These are phyloP conservation scores for Brasenia schreberi DNA, from an alignment of 164 flowering plant species.

Conservation along the genomic window DNA sequence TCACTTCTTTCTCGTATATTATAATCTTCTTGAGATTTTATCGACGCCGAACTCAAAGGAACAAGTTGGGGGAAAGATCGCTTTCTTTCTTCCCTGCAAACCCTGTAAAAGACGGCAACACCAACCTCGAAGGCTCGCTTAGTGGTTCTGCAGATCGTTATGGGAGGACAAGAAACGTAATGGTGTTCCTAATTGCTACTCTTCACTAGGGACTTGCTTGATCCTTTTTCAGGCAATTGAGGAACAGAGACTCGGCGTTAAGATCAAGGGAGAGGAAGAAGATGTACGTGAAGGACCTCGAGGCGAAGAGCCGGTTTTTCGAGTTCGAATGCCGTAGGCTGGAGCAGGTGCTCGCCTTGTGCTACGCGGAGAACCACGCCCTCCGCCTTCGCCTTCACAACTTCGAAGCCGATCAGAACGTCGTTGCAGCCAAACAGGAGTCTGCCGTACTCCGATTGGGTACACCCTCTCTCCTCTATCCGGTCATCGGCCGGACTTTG, in stretches of 20 bases:
- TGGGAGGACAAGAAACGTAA: too few relatives aligned
- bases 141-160: too few relatives aligned
- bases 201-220: neutral
- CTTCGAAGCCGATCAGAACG: constrained; percentile 23
- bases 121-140: too few relatives aligned
- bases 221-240: constrained; percentile 52
- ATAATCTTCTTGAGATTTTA: too few relatives aligned
- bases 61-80: too few relatives aligned
- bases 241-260: constrained; percentile 84
- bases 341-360: constrained; percentile 52
- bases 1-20: too few relatives aligned
- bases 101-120: too few relatives aligned
- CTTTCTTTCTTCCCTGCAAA: too few relatives aligned
- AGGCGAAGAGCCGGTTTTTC: constrained; percentile 65
- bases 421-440: constrained; percentile 82
- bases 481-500: neutral
- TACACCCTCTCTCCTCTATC: constrained; percentile 14
- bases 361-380: constrained; percentile 64
- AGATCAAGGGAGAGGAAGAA: constrained; percentile 94
- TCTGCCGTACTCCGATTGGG: constrained; percentile 99
- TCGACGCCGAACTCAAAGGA: too few relatives aligned
- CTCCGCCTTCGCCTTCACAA: constrained; percentile 34
- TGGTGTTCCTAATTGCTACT: neutral
- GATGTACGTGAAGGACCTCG: constrained; percentile 63
- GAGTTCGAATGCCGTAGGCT: constrained; percentile 79